Evolutionary conservation across 2,329 filamentous ascomycete genomes (phyloP).

Genomic region (Beauveria sp.): DNA sequence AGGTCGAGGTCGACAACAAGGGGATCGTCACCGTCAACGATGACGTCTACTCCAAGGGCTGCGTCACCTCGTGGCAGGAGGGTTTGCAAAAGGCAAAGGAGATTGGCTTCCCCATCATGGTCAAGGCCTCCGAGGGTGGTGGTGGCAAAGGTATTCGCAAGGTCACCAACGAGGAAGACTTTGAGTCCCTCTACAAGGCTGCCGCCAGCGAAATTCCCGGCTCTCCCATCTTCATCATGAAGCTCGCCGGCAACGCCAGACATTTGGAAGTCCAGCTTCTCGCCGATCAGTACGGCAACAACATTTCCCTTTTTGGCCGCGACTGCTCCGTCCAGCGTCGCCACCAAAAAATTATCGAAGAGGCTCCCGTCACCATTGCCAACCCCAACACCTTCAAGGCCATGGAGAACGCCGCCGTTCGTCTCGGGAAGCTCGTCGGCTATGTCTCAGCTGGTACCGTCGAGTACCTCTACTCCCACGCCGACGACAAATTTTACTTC

Average conservation of each 20-base stretch:
- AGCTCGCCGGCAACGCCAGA: slow-evolving; percentile 90
- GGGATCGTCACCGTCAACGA: slow-evolving; percentile 92
- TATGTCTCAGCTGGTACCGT: slow-evolving; percentile 99
- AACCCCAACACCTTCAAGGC: slow-evolving; percentile 81
- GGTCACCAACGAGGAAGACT: slow-evolving; percentile 76
- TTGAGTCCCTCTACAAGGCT: slow-evolving; percentile 83
- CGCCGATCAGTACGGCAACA: slow-evolving; percentile 98
- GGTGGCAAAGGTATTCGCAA: slow-evolving; percentile 99
- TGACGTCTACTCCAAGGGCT: slow-evolving; percentile 80
- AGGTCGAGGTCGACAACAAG: slow-evolving; percentile 68
- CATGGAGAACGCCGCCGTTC: slow-evolving; percentile 95
- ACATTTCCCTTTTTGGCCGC: slow-evolving; percentile 96
- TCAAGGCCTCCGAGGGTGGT: slow-evolving; percentile 99
- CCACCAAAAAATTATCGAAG: slow-evolving; percentile 99
- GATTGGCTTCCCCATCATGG: slow-evolving; percentile 99
- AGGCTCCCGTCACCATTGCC: slow-evolving; percentile 95
- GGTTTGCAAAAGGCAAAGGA: slow-evolving; percentile 77
- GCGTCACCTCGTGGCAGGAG: slow-evolving; percentile 82
- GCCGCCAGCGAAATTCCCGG: slow-evolving; percentile 96
- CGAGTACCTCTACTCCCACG: slow-evolving; percentile 96
- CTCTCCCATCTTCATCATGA: slow-evolving; percentile 99
- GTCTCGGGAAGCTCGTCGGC: slow-evolving; percentile 86
- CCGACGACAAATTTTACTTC: slow-evolving; percentile 99
- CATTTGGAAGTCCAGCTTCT: slow-evolving; percentile 97
- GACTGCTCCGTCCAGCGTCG: slow-evolving; percentile 97